Conservation (phyloP, 129 eudicot genomes). For the Tanacetum coccineum region DNA sequence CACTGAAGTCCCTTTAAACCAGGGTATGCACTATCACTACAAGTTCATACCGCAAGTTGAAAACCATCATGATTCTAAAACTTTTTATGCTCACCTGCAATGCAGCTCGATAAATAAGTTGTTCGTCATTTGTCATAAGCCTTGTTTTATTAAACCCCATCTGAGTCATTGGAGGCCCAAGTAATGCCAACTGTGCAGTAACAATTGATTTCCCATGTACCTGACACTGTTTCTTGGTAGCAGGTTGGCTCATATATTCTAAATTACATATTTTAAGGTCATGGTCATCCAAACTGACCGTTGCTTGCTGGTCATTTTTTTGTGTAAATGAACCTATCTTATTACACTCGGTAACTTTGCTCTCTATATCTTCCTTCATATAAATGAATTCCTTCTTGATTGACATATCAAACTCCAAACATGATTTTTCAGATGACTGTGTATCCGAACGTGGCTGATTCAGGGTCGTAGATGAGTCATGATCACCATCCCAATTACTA, state of each 20-base stretch:
- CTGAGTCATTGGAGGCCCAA: slow-evolving; percentile 29
- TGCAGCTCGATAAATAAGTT: slow-evolving; percentile 49
- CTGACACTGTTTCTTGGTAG: slow-evolving; percentile 27
- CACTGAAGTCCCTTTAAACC: too few species aligned
- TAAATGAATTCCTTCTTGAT: slow-evolving; percentile 22
- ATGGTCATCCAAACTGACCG: slow-evolving; percentile 36
- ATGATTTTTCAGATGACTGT: slow-evolving; percentile 33
- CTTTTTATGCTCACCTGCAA: slow-evolving; percentile 47
- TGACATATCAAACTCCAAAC: slow-evolving; percentile 17
- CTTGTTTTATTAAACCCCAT: slow-evolving; percentile 35
- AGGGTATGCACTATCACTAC: too few species aligned
- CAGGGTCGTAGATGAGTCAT: too few species aligned
- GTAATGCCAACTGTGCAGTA: slow-evolving; percentile 30
- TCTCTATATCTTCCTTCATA: slow-evolving; percentile 32
- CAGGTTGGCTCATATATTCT: slow-evolving; percentile 70
- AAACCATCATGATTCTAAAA: slow-evolving; percentile 13
- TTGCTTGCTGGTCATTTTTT: slow-evolving; percentile 26
- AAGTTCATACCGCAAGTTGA: not conserved
- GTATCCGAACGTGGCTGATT: not conserved
- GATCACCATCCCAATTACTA: too few species aligned
- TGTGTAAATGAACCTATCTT: slow-evolving; percentile 25
- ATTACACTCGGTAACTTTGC: slow-evolving; percentile 19
- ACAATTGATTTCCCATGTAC: slow-evolving; percentile 34
- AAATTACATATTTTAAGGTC: slow-evolving; percentile 70
- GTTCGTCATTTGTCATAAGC: slow-evolving; percentile 58